A percentile compares a stretch with the other conserved stretches of the same genome.
Conservation (phyloP, 148 eudicot species). For the Pouteria glomerata region DNA sequence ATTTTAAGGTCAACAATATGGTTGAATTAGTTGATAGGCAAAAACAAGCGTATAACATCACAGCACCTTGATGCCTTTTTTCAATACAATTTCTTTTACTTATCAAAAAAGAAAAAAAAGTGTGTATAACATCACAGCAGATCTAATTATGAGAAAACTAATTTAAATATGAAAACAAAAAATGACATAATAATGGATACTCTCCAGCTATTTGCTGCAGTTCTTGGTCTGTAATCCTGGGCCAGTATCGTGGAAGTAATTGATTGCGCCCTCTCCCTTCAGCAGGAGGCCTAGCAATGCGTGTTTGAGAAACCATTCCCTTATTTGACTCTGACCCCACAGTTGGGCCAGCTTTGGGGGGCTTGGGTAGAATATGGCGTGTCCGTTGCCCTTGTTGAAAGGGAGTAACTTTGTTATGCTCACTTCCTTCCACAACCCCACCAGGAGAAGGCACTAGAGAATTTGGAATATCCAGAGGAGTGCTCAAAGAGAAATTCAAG, state of each 20-base stretch:
- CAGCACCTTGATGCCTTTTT: too few relatives aligned
- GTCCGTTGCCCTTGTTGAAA: slow-evolving; percentile 57
- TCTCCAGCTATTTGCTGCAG: slow-evolving; percentile 88
- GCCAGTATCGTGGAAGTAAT: slow-evolving; percentile 96
- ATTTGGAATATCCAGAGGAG: slow-evolving; percentile 38
- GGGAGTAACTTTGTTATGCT: slow-evolving; percentile 38
- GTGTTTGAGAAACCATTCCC: slow-evolving; percentile 40
- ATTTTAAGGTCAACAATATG: slow-evolving; percentile 41
- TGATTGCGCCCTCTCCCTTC: slow-evolving; percentile 77
- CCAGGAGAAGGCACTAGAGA: slow-evolving; percentile 26
- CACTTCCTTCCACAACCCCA: slow-evolving; percentile 44
- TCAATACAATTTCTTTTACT: too few relatives aligned
- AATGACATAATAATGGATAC: slow-evolving; percentile 53
- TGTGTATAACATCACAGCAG: not conserved
- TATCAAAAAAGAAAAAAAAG: too few relatives aligned
- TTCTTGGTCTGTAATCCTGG: slow-evolving; percentile 92
- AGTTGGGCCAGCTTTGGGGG: slow-evolving; percentile 33
- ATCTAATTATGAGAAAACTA: not conserved
- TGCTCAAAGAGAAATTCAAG: slow-evolving; percentile 36
- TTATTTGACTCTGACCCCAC: slow-evolving; percentile 46
- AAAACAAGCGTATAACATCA: not conserved
- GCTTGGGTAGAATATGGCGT: slow-evolving; percentile 62
- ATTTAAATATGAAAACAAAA: not conserved
- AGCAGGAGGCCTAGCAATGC: slow-evolving; percentile 86
- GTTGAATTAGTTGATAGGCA: slow-evolving; percentile 9